Conservation (phyloP, 805 yeast genomes). For the Ogataea allantospora region DNA sequence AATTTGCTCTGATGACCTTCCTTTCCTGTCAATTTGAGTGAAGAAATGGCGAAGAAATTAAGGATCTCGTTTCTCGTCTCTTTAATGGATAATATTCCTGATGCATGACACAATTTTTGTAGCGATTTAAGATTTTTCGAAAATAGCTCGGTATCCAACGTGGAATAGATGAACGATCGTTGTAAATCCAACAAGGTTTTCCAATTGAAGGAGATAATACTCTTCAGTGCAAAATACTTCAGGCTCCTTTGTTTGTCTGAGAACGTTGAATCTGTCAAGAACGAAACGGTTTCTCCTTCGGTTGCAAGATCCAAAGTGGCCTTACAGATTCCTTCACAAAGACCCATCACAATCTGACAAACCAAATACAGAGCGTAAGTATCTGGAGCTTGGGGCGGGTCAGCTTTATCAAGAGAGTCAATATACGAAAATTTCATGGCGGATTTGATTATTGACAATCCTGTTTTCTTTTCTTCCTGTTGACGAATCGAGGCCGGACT, state of each 20-base stretch:
- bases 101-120: constrained; percentile 78
- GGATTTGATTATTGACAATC: constrained; percentile 44
- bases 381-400: constrained; percentile 67
- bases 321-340: constrained; percentile 69
- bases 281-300: constrained; percentile 18
- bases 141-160: constrained; percentile 69
- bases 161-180: constrained; percentile 55
- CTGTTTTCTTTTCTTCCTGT: constrained; percentile 13
- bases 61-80: constrained; percentile 59
- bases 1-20: constrained; percentile 35
- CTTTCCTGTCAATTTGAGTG: constrained; percentile 40
- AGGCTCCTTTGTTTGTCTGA: constrained; percentile 8
- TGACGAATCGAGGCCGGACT: constrained; percentile 14
- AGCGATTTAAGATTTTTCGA: constrained; percentile 66
- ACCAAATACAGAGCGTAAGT: constrained; percentile 63
- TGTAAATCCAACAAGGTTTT: constrained; percentile 43
- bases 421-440: constrained; percentile 54
- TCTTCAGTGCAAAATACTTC: constrained; percentile 19
- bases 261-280: constrained; percentile 24
- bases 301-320: constrained; percentile 44
- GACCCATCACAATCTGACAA: constrained; percentile 47
- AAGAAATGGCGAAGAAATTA: constrained; percentile 43
- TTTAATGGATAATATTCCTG: constrained; percentile 66
- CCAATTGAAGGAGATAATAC: constrained; percentile 37
- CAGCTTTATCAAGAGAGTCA: constrained; percentile 77